Base-by-base conservation (phyloP, 2,329 filamentous ascomycete species). In the Stagonosporopsis vannaccii region DNA sequence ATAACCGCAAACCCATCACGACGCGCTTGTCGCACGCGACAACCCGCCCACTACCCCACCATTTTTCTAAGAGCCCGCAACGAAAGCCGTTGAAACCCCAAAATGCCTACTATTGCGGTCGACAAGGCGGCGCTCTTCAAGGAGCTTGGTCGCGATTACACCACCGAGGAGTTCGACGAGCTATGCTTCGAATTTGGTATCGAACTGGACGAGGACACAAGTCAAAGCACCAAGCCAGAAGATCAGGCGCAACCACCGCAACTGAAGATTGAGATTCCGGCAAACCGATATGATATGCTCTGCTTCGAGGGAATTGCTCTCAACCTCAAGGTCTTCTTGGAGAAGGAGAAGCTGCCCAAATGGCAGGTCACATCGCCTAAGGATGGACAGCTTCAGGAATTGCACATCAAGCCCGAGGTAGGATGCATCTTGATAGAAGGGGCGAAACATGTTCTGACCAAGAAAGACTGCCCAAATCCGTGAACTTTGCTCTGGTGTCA, bases 111-210 rank as follows among this genome's bases (percentile, higher is more conserved):
- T 76, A 97, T 99, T 70, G 85, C 89, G 69, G 93, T 98, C 70
- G 91, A 98, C 83, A 99, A 98, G 83, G 93, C 92, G 72, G 91
- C 89, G 75, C 91, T 99, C 75, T 98, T 90, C 84, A 88, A 96
- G 81, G 92, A 91, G 76, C 86, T 99, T 58, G 94, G 92, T 74
- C 88, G 89, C 80, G 88, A 95, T 86, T 97, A 85, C 77, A 97
- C 94, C 51, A 95, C 91, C 62, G 87, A 96, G 70, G 91, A 96
- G 73, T 99, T 99, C 74, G 95, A 99, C 78, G 90, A 96, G 74
- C 84, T 99, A 68, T 98, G 95, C 79, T 99, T 99, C 84, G 94
- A 99, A 72, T 99, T 97, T 75, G 93, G 93, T 58, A 96, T 99
- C 75, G 95, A 99, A 79, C 86, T 99, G 67, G 95, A 99, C 80